These are phyloP conservation scores for Cytospora schulzeri DNA, from an alignment of 2,329 filamentous ascomycete genomes.

Conservation along the genomic window DNA sequence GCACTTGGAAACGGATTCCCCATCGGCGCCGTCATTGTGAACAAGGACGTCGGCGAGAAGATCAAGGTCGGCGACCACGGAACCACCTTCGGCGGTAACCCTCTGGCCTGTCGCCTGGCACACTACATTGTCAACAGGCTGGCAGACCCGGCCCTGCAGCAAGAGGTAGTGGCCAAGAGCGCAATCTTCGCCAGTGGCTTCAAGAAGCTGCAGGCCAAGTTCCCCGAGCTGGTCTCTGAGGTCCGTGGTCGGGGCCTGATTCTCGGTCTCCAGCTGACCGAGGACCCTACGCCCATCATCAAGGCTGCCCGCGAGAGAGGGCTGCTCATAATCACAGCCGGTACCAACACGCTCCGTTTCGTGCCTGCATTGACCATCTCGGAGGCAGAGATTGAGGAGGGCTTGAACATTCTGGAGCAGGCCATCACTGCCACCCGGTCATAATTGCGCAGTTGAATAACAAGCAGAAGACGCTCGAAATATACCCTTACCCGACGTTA, in stretches of 20 bases:
- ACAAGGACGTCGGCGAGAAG: constrained; percentile 64
- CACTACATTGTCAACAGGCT: constrained; percentile 83
- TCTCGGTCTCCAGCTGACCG: constrained; percentile 78
- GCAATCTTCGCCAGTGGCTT: constrained; percentile 53
- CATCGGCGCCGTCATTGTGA: constrained; percentile 77
- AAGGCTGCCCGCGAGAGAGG: constrained; percentile 86
- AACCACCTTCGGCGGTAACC: constrained; percentile 93
- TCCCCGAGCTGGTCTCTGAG: constrained; percentile 74
- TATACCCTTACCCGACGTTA: not conserved
- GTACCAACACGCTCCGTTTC: constrained; percentile 88
- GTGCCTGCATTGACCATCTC: constrained; percentile 84
- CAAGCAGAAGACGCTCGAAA: not conserved
- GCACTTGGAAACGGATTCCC: constrained; percentile 96
- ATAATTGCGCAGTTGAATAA: constrained; percentile 13
- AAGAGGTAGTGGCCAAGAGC: constrained; percentile 68
- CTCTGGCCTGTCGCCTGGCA: constrained; percentile 79
- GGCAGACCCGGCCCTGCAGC: constrained; percentile 69
- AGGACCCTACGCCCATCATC: constrained; percentile 73
- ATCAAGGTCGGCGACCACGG: constrained; percentile 76
- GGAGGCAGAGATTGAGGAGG: constrained; percentile 77
- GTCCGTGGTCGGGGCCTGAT: constrained; percentile 83
- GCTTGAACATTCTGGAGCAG: constrained; percentile 74
- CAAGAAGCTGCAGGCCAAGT: constrained; percentile 48
- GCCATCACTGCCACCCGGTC: constrained; percentile 52
- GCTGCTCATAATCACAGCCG: constrained; percentile 86